Base-by-base conservation (phyloP, 116 monocot genomes). In the Papilionanthe hybrid region DNA sequence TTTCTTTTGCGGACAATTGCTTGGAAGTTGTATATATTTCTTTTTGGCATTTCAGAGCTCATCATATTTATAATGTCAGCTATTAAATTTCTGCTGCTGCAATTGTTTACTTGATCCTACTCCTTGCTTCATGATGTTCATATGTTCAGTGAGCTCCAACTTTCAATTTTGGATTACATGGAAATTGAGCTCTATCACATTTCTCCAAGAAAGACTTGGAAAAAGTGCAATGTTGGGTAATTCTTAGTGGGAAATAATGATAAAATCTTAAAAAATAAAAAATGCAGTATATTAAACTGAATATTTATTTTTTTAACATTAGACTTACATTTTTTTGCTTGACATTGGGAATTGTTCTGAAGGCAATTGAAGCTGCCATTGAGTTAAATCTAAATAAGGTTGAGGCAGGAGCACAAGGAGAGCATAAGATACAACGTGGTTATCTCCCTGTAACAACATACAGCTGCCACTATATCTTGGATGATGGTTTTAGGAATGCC, bases 351-450 rank as follows among this genome's bases (percentile, higher is more conserved):
- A 42, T 73, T n/a, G 4, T 10, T 44, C 44, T 22, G n/a, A 20
- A 98, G 98, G 98, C 98, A 73, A 98, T 98, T 72, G 98, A 98
- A 83, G 98, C 98, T 60, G 94, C 98, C 44, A 98, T 98, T 23
- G 94, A 98, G 79, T 82, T 98, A 22, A 94, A 91, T 19, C 78
- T 98, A 79, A 86, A 72, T 57, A 98, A 90, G 82, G 98, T 98
- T 30, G 98, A 98, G 84, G 98, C 98, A 74, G 94, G 98, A 83
- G 98, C 98, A 77, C 98, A 98, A 76, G 98, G 98, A 79, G 94
- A 94, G 81, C 98, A 98, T 84, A 98, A 98, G 86, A 86, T 98
- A 78, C 98, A 98, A 78, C 86, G 94, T 42, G 98, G 94, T 65
- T 98, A 98, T 78, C 91, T 93, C 82, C 98, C 98, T 79, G 93